These are phyloP conservation scores for Begonia fuchsioides DNA, from an alignment of 306 rosid species.

Conservation along the genomic window DNA sequence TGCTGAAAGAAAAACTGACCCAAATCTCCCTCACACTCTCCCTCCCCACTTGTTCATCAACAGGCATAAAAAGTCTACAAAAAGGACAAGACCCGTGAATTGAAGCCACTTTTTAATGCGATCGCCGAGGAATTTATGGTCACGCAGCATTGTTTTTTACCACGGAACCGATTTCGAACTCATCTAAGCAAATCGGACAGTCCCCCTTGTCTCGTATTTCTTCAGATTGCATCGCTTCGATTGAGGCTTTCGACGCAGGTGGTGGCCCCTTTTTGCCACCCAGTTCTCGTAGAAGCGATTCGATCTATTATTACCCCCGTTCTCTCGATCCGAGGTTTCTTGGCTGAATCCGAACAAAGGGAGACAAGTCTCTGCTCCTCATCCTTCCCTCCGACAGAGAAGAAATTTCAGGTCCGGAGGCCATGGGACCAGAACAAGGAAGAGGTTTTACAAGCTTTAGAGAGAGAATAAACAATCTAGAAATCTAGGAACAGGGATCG, in stretches of 20 bases:
- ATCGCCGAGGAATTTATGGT: constrained; percentile 43
- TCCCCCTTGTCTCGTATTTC: constrained; percentile 22
- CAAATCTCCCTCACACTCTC: constrained; percentile 39
- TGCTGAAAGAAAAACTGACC: constrained; percentile 44
- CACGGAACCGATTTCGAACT: constrained; percentile 29
- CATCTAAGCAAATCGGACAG: constrained; percentile 70
- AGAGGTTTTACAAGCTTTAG: not conserved
- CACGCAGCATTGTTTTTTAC: constrained; percentile 62
- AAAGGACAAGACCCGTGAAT: constrained; percentile 78
- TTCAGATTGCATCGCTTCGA: constrained; percentile 36
- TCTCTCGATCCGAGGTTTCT: constrained; percentile 8
- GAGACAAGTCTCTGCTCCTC: constrained; percentile 30
- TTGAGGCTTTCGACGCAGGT: constrained; percentile 70
- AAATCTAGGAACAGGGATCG: not conserved
- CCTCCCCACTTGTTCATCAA: constrained; percentile 34
- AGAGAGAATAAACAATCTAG: no score
- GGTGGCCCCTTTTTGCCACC: constrained; percentile 36
- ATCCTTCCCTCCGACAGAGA: constrained; percentile 27
- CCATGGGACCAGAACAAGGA: constrained; percentile 20
- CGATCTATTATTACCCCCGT: not conserved
- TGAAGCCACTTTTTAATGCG: constrained; percentile 75
- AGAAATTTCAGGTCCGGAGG: constrained; percentile 34
- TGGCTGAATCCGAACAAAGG: constrained; percentile 39
- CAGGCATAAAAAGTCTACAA: constrained; percentile 58
- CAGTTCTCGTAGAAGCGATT: constrained; percentile 27